These are phyloP conservation scores for Penicillium aurantiogriseum DNA, from an alignment of 2,329 filamentous ascomycete genomes.

Conservation along the genomic window DNA sequence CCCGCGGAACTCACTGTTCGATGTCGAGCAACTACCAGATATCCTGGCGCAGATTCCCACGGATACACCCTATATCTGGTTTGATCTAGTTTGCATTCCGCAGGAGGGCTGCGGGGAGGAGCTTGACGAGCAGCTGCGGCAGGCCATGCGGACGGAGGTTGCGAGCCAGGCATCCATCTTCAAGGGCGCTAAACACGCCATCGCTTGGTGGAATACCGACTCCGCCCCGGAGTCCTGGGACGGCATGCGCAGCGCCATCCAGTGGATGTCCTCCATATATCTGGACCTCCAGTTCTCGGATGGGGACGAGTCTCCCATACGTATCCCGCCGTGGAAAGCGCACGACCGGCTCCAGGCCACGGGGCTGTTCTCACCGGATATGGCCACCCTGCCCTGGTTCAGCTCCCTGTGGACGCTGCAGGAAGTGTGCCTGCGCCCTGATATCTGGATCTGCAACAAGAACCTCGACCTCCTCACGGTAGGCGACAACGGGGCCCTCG, in stretches of 20 bases:
- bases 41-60: not conserved
- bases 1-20: not conserved
- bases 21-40: not conserved
- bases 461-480: not conserved
- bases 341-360: not conserved
- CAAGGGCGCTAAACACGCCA: not conserved
- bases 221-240: not conserved
- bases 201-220: not conserved
- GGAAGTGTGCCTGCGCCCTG: not conserved
- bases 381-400: not conserved
- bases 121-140: not conserved
- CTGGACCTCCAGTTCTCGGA: not conserved
- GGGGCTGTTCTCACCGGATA: not conserved
- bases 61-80: not conserved
- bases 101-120: not conserved
- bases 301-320: not conserved
- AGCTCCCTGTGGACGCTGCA: not conserved
- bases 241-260: not conserved
- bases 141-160: not conserved
- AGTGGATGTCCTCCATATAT: not conserved
- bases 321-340: not conserved
- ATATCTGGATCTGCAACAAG: not conserved
- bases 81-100: not conserved
- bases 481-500: not conserved
- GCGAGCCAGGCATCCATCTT: not conserved